These are phyloP conservation scores for Peniophora sp. DNA, from an alignment of 1,284 basidiomycete genomes.

Conservation along the genomic window DNA sequence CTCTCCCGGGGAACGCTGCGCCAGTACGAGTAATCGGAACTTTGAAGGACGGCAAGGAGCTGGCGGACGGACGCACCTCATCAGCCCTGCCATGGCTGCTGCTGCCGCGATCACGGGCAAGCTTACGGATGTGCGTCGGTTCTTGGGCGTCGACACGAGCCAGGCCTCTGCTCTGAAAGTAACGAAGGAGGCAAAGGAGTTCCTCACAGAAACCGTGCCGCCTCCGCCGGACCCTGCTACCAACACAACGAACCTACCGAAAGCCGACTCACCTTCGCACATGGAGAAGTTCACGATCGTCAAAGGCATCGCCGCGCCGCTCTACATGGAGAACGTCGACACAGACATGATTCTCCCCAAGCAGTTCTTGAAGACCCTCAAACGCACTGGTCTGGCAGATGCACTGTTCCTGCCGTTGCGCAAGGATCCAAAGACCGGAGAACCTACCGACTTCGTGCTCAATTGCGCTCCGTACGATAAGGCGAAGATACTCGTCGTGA, in stretches of 20 bases:
- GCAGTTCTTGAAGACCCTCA: constrained; percentile 92
- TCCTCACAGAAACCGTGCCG: constrained; percentile 67
- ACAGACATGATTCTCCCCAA: constrained; percentile 98
- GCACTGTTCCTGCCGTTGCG: constrained; percentile 85
- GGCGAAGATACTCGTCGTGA: constrained; percentile 83
- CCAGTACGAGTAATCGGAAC: constrained; percentile 95
- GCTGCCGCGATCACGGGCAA: constrained; percentile 88
- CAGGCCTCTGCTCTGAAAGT: constrained; percentile 57
- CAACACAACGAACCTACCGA: constrained; percentile 35
- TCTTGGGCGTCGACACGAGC: constrained; percentile 45
- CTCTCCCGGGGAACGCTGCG: constrained; percentile 84
- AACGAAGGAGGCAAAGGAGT: constrained; percentile 55
- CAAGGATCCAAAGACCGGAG: constrained; percentile 72
- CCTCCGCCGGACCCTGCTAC: constrained; percentile 55
- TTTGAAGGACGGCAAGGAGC: constrained; percentile 93
- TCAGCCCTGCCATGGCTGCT: constrained; percentile 94
- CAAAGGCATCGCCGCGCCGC: constrained; percentile 80
- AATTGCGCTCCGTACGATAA: constrained; percentile 80
- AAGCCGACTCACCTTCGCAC: constrained; percentile 48
- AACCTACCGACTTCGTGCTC: constrained; percentile 83
- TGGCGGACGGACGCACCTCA: constrained; percentile 87
- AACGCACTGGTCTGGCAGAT: constrained; percentile 87
- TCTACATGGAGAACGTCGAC: constrained; percentile 90
- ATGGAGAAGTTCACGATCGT: constrained; percentile 75
- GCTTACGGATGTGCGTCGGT: constrained; percentile 84